Conservation (phyloP, 306 rosid genomes). For the Ceratonia siliqua region DNA sequence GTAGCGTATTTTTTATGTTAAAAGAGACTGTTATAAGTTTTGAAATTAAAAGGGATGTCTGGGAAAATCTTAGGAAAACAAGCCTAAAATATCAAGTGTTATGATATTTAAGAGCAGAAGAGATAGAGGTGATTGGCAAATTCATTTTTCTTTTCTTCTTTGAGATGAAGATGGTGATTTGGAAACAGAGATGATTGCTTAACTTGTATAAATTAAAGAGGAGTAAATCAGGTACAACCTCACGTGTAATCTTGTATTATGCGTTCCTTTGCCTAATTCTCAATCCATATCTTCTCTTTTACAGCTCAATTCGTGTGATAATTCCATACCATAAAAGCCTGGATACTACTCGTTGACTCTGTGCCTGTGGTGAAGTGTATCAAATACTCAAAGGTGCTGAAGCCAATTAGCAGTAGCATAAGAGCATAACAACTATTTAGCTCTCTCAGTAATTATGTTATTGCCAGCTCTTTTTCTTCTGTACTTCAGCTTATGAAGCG, state of each 20-base stretch:
- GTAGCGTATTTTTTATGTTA: background rate
- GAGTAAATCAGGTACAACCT: slow-evolving; percentile 5
- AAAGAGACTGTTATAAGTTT: background rate
- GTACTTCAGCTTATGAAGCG: slow-evolving; percentile 18
- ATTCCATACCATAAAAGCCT: background rate
- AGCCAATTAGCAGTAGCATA: background rate
- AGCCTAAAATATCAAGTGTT: too few species aligned
- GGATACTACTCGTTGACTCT: background rate
- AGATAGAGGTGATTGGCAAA: too few species aligned
- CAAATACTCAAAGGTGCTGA: slow-evolving; percentile 22
- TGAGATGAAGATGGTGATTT: background rate
- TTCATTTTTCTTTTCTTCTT: too few species aligned
- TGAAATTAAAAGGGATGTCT: background rate
- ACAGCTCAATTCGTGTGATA: background rate
- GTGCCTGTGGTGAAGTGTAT: background rate
- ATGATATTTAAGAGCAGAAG: too few species aligned
- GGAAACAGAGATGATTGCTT: slow-evolving; percentile 3
- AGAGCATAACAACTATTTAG: background rate
- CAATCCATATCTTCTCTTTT: background rate
- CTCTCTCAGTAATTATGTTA: background rate
- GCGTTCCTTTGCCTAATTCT: slow-evolving; percentile 23
- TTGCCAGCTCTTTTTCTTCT: slow-evolving; percentile 27
- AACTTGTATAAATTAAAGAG: background rate
- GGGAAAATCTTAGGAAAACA: too few species aligned
- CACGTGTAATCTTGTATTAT: slow-evolving; percentile 21